Evolutionary conservation across 106 monocot species (phyloP).

Genomic region (Dendrobium chrysotoxum): DNA sequence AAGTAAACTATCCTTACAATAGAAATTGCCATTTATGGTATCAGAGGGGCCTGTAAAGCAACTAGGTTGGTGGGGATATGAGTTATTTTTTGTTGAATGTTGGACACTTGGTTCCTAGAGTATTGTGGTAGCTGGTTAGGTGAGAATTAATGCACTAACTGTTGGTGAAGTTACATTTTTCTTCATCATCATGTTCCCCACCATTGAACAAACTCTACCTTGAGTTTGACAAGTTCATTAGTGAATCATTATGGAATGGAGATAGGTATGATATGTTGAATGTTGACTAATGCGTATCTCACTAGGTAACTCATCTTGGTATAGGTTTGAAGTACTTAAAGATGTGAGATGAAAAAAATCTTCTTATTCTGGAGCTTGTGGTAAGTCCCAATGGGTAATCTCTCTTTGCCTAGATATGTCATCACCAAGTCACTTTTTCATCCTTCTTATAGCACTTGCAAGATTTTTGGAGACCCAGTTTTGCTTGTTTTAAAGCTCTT

Average conservation of each 20-base stretch:
- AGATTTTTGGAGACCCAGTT: too few species aligned
- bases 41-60: not conserved
- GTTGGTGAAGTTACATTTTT: not conserved
- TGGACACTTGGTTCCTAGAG: not conserved
- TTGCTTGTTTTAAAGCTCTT: not conserved
- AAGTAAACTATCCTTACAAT: not conserved
- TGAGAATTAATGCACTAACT: not conserved
- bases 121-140: not conserved
- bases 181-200: not conserved
- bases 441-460: too few species aligned
- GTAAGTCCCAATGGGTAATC: too few species aligned
- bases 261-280: not conserved
- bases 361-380: too few species aligned
- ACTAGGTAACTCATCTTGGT: not conserved
- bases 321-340: not conserved
- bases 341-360: too few species aligned
- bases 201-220: not conserved
- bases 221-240: not conserved
- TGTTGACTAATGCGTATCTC: not conserved
- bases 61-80: not conserved
- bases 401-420: too few species aligned
- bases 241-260: not conserved
- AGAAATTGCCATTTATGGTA: not conserved
- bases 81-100: not conserved
- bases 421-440: too few species aligned